phyloP scores from a whole-genome alignment of 805 yeast genomes.

The Candida incommunis region DNA sequence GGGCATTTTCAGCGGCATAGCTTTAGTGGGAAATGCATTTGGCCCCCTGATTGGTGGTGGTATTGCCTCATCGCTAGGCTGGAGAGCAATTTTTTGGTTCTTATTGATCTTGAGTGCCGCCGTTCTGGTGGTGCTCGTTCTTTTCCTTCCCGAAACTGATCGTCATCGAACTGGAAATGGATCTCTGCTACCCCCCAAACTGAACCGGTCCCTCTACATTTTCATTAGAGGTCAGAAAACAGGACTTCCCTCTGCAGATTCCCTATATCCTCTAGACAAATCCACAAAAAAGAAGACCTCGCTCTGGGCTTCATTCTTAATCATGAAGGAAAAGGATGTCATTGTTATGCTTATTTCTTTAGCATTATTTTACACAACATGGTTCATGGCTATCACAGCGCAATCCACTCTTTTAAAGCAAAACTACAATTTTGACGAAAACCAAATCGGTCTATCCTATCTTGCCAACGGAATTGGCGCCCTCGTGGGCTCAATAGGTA shows the following conservation, averaged over 20 bases:
- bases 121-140: constrained; percentile 17
- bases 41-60: constrained; percentile 60
- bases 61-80: constrained; percentile 33
- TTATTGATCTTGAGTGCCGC: constrained; percentile 50
- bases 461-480: constrained; percentile 64
- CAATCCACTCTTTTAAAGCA: constrained; percentile 39
- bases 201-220: constrained; percentile 15
- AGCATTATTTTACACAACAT: constrained; percentile 49
- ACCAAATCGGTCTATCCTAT: constrained; percentile 56
- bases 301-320: constrained; percentile 27
- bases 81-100: constrained; percentile 61
- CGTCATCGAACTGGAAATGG: constrained; percentile 66
- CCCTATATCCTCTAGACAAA: constrained; percentile 1
- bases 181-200: constrained; percentile 34
- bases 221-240: constrained; percentile 7
- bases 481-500: constrained; percentile 39
- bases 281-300: constrained; percentile 6
- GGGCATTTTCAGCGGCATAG: constrained; percentile 51
- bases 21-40: constrained; percentile 59
- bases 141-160: constrained; percentile 60
- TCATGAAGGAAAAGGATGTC: constrained; percentile 32
- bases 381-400: constrained; percentile 59
- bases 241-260: constrained; percentile 13
- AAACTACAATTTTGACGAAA: constrained; percentile 35
- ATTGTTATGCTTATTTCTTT: constrained; percentile 37